These are phyloP conservation scores for Aquilaria yunnanensis DNA, from an alignment of 345 rosid genomes.

Conservation along the genomic window DNA sequence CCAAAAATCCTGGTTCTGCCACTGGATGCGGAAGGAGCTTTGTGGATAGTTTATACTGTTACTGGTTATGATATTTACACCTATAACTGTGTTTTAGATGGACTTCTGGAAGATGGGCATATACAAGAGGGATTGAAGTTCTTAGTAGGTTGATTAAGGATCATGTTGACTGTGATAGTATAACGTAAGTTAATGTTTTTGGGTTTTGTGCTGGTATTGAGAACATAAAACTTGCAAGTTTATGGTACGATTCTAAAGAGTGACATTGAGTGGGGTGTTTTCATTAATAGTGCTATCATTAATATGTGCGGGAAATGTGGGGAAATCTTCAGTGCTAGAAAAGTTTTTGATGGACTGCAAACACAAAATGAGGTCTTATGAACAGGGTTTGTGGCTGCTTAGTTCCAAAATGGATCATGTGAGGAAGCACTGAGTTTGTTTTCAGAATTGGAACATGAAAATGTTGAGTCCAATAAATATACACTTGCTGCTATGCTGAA, in stretches of 20 bases:
- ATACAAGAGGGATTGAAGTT: conserved; percentile 40
- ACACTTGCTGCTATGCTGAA: conserved; percentile 56
- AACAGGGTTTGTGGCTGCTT: conserved; percentile 59
- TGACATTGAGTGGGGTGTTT: conserved; percentile 28
- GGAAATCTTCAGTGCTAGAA: conserved; percentile 32
- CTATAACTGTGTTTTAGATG: conserved; percentile 54
- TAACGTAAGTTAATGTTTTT: conserved; percentile 46
- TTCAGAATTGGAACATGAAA: conserved; percentile 34
- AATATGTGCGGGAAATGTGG: conserved; percentile 86
- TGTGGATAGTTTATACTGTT: conserved; percentile 31
- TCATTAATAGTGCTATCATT: conserved; percentile 41
- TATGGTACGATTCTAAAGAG: conserved; percentile 44
- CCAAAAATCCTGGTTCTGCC: no score
- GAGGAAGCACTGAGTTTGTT: conserved; percentile 66
- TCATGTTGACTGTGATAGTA: conserved; percentile 40
- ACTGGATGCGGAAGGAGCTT: conserved; percentile 30
- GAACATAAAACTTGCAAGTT: conserved; percentile 42
- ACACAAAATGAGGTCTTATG: conserved; percentile 48
- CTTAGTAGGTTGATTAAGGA: conserved; percentile 35
- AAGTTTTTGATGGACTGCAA: conserved; percentile 37
- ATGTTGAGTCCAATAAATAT: conserved; percentile 52
- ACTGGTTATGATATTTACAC: conserved; percentile 39
- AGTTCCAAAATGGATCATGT: conserved; percentile 57
- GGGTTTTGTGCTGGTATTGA: conserved; percentile 46
- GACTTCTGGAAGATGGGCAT: conserved; percentile 45